These are phyloP conservation scores for Aspergillus sojae DNA, from an alignment of 2,329 filamentous ascomycete species.

Conservation along the genomic window DNA sequence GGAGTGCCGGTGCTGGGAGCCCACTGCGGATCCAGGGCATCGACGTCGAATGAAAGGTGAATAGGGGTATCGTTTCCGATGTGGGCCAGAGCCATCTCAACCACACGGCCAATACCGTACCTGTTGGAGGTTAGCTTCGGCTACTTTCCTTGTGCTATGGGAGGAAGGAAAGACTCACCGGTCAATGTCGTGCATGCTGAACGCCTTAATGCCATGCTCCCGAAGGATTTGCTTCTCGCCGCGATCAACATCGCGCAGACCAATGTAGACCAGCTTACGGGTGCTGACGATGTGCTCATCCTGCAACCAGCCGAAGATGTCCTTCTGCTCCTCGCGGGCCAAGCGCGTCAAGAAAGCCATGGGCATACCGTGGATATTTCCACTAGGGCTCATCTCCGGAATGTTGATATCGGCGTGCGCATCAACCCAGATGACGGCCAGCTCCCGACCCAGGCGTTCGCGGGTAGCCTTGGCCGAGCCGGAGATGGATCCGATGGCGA, in stretches of 20 bases:
- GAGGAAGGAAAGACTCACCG: conserved; percentile 52
- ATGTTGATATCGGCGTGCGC: conserved; percentile 98
- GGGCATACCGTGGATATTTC: conserved; percentile 98
- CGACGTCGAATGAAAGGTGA: conserved; percentile 95
- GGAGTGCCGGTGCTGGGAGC: conserved; percentile 95
- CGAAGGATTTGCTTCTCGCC: conserved; percentile 90
- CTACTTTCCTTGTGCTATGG: background rate
- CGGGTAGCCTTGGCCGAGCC: conserved; percentile 84
- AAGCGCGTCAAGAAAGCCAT: conserved; percentile 88
- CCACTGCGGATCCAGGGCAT: conserved; percentile 94
- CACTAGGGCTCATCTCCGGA: conserved; percentile 83
- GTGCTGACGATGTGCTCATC: conserved; percentile 62
- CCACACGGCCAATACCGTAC: conserved; percentile 90
- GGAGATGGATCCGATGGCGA: conserved; percentile 90
- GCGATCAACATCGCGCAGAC: conserved; percentile 87
- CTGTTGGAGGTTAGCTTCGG: conserved; percentile 47
- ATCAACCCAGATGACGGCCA: conserved; percentile 98
- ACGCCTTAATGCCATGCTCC: conserved; percentile 90
- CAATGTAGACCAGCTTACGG: conserved; percentile 95
- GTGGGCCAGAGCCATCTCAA: conserved; percentile 97
- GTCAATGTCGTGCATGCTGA: conserved; percentile 98
- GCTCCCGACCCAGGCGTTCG: conserved; percentile 78
- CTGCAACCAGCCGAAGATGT: conserved; percentile 88
- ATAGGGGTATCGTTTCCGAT: conserved; percentile 94
- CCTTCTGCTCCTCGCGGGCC: conserved; percentile 71